Percentiles rank a stretch among this genome's conserved stretches.
phyloP scores from a whole-genome alignment of 2,329 filamentous ascomycete genomes.

The Talaromyces piceae region DNA sequence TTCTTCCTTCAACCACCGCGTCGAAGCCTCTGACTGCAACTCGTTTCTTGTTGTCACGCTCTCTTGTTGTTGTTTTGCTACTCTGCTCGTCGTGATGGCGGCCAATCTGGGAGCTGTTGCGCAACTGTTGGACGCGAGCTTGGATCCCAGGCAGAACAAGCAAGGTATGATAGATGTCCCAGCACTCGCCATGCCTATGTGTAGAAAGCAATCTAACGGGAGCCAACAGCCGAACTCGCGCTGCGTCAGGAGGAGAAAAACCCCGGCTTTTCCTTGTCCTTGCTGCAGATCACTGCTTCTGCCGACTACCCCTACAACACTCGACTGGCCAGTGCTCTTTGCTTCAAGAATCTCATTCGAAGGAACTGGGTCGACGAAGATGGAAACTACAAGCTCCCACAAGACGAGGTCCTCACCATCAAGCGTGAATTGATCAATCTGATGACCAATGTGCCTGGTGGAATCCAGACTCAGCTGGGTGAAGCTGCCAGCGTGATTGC shows the following conservation, averaged over 20 bases:
- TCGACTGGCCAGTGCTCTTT: slow-evolving; percentile 78
- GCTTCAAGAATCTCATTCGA: slow-evolving; percentile 98
- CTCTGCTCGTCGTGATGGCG: slow-evolving; percentile 45
- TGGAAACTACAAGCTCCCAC: slow-evolving; percentile 80
- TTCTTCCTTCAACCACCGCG: not conserved
- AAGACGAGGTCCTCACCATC: slow-evolving; percentile 78
- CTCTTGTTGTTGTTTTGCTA: not conserved
- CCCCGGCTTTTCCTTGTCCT: slow-evolving; percentile 76
- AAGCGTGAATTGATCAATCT: slow-evolving; percentile 92
- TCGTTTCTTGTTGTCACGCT: not conserved
- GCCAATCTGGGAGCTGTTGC: slow-evolving; percentile 58
- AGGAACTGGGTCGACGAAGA: slow-evolving; percentile 94
- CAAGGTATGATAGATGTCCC: slow-evolving; percentile 72
- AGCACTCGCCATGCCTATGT: slow-evolving; percentile 1
- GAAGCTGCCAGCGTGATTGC: slow-evolving; percentile 96
- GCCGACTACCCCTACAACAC: slow-evolving; percentile 66
- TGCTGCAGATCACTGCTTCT: slow-evolving; percentile 84
- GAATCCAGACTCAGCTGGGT: slow-evolving; percentile 86
- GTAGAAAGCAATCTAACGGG: slow-evolving; percentile 2
- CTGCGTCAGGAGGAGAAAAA: slow-evolving; percentile 73
- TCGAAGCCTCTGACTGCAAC: not conserved
- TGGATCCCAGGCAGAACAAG: slow-evolving; percentile 80
- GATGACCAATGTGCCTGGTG: slow-evolving; percentile 86
- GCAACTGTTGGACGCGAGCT: slow-evolving; percentile 80
- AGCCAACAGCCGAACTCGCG: slow-evolving; percentile 63